Percentiles rank a stretch among this genome's conserved stretches.
Conservation (phyloP, 805 yeast species). For the Ogataea degrootiae region DNA sequence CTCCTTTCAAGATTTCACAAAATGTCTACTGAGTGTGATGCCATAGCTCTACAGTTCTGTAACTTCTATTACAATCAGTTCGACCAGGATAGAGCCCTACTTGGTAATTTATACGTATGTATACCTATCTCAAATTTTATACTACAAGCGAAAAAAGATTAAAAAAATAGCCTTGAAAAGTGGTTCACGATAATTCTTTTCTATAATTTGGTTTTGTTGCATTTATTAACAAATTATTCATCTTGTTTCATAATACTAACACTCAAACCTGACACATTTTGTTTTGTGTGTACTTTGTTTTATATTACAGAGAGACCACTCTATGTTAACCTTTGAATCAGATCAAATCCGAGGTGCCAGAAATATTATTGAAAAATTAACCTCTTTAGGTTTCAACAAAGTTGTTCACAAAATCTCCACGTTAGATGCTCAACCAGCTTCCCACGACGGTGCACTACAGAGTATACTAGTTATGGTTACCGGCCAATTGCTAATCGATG, state of each 20-base stretch:
- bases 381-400: conserved; percentile 84
- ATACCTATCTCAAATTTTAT: neutral
- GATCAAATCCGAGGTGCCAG: conserved; percentile 92
- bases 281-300: no score
- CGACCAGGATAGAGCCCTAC: conserved; percentile 85
- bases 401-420: conserved; percentile 93
- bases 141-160: neutral
- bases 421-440: conserved; percentile 96
- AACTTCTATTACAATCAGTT: conserved; percentile 93
- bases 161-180: neutral
- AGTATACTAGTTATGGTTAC: conserved; percentile 94
- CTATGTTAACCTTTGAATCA: conserved; percentile 96
- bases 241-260: no score
- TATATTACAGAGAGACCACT: conserved; percentile 66
- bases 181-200: no score
- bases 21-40: conserved; percentile 33
- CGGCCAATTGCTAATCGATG: conserved; percentile 89
- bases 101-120: conserved; percentile 80
- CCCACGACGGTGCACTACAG: conserved; percentile 61
- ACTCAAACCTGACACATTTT: no score
- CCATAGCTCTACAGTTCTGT: conserved; percentile 67
- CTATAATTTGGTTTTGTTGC: no score
- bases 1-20: neutral
- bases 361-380: conserved; percentile 87
- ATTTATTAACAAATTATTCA: no score